Percentiles rank a stretch among this genome's conserved stretches.
phyloP scores from a whole-genome alignment of 73 alveolate genomes.

The Uronychia setigera region DNA sequence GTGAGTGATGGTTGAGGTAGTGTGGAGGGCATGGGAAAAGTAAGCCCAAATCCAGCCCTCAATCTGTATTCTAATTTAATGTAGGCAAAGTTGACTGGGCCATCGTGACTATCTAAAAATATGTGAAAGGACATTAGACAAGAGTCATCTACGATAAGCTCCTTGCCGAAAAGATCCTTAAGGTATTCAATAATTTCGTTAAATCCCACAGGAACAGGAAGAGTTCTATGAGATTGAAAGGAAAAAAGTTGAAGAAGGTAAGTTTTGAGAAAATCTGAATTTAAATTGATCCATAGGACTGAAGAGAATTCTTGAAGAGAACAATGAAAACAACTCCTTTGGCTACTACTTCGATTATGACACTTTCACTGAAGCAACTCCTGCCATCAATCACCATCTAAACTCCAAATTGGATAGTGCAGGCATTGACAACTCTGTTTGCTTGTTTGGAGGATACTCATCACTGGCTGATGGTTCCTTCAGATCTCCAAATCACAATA shows the following conservation, averaged over 20 bases:
- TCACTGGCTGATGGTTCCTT: not conserved
- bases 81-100: not conserved
- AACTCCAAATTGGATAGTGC: not conserved
- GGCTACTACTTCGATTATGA: not conserved
- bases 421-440: not conserved
- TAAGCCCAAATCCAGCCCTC: no score
- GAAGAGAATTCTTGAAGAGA: not conserved
- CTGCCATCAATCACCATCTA: not conserved
- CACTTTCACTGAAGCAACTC: not conserved
- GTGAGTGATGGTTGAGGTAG: no score
- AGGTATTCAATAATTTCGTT: not conserved
- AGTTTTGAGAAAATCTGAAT: not conserved
- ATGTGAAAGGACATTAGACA: not conserved
- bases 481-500: not conserved
- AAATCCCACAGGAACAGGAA: not conserved
- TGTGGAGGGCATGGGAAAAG: no score
- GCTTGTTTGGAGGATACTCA: not conserved
- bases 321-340: not conserved
- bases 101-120: not conserved
- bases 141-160: not conserved
- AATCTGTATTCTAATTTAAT: no score
- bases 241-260: not conserved
- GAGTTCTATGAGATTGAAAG: not conserved
- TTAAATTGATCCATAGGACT: not conserved
- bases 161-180: not conserved